Evolutionary conservation across 169 alveolate species (phyloP).

Genomic region (Plasmodium knowlesi): DNA sequence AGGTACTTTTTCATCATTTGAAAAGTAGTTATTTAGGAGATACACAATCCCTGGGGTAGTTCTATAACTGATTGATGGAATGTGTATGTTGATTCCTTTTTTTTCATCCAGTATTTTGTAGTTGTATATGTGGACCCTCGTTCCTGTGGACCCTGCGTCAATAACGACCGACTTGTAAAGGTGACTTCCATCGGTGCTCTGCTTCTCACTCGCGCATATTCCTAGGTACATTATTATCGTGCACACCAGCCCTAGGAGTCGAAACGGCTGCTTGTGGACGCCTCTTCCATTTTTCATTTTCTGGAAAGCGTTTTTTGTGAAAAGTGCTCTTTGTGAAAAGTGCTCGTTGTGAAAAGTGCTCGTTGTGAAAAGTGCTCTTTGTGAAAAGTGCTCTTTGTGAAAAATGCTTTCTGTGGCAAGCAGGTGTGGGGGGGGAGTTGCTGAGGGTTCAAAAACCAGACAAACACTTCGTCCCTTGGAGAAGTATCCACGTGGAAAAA

Average conservation of each 20-base stretch:
- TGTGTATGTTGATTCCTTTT: slow-evolving; percentile 38
- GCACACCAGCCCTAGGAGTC: slow-evolving; percentile 10
- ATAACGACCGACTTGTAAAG: slow-evolving; percentile 47
- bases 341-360: no score
- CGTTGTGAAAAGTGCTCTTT: no score
- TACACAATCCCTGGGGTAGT: slow-evolving; percentile 74
- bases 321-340: no score
- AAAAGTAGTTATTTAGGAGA: slow-evolving; percentile 44
- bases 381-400: no score
- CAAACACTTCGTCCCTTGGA: background rate
- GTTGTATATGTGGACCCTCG: slow-evolving; percentile 70
- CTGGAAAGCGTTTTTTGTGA: background rate
- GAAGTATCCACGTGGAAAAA: background rate
- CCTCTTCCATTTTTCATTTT: slow-evolving; percentile 61
- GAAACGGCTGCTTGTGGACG: background rate
- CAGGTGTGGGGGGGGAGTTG: background rate
- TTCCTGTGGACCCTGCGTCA: slow-evolving; percentile 78
- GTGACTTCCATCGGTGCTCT: background rate
- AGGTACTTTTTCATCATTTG: slow-evolving; percentile 11
- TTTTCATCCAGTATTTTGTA: slow-evolving; percentile 12
- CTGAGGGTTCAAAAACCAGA: background rate
- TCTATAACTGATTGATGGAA: slow-evolving; percentile 62
- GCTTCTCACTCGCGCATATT: background rate
- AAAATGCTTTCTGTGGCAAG: background rate
- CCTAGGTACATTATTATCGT: background rate